Conservation (phyloP, 176 grass and related monocot species). For the Oryza punctata region DNA sequence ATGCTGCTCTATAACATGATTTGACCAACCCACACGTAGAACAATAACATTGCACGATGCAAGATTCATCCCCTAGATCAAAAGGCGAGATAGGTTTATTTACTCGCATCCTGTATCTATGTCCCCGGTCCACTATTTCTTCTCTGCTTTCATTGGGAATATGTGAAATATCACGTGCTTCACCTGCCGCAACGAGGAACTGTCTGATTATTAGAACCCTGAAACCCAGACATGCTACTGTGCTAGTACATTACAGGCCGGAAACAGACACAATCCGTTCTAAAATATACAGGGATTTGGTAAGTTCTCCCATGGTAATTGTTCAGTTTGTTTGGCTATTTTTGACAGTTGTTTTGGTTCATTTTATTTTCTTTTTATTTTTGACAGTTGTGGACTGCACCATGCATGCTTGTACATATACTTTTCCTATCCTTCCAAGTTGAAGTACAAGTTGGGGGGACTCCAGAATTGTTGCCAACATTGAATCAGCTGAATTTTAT, state of each 20-base stretch:
- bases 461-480: background rate
- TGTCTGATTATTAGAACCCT: conserved; percentile 30
- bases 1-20: conserved; percentile 27
- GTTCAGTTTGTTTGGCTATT: background rate
- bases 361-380: no score
- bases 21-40: conserved; percentile 30
- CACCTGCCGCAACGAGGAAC: conserved; percentile 26
- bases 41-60: conserved; percentile 33
- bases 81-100: conserved; percentile 26
- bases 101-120: background rate
- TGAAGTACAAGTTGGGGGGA: background rate
- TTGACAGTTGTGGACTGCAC: background rate
- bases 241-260: conserved; percentile 14
- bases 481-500: background rate
- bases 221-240: conserved; percentile 7
- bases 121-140: background rate
- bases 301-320: background rate
- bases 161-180: conserved; percentile 27
- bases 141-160: conserved; percentile 3
- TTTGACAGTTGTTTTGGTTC: no score
- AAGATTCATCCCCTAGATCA: conserved; percentile 30
- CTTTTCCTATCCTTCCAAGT: background rate
- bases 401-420: conserved; percentile 2
- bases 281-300: conserved; percentile 16
- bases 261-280: conserved; percentile 16